phyloP scores from a whole-genome alignment of 2,329 filamentous ascomycete genomes.

The Colletotrichum tofieldiae region DNA sequence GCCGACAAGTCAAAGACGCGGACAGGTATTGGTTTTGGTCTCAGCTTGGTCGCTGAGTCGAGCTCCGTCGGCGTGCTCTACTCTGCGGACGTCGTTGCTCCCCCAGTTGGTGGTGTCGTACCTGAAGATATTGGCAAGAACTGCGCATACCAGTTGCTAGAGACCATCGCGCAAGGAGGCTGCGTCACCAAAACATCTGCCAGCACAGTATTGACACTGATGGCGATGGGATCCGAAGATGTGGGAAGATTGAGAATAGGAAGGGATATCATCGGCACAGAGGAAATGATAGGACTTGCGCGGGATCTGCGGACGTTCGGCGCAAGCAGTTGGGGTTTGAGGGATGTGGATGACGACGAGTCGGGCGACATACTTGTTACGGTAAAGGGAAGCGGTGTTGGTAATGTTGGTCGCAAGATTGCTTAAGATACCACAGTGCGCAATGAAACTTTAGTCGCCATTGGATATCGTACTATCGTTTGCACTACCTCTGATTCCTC shows the following conservation, averaged over 20 bases:
- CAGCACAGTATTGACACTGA: conserved; percentile 84
- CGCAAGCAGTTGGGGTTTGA: conserved; percentile 89
- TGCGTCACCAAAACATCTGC: conserved; percentile 83
- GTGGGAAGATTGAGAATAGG: conserved; percentile 89
- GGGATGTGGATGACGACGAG: conserved; percentile 78
- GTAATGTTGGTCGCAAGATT: conserved; percentile 95
- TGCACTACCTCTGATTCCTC: conserved; percentile 38
- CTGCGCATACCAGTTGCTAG: conserved; percentile 91
- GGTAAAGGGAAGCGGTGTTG: conserved; percentile 93
- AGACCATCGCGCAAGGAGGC: conserved; percentile 85
- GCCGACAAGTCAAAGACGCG: conserved; percentile 73
- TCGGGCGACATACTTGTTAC: conserved; percentile 86
- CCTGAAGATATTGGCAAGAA: conserved; percentile 92
- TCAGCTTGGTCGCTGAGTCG: conserved; percentile 94
- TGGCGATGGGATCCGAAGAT: conserved; percentile 99
- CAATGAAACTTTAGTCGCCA: conserved; percentile 41
- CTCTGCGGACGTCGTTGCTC: conserved; percentile 85
- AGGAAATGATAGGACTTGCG: conserved; percentile 84
- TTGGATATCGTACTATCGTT: conserved; percentile 22
- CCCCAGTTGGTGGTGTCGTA: conserved; percentile 83
- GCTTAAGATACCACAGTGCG: conserved; percentile 57
- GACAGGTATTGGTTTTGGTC: conserved; percentile 91
- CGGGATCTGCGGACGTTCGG: conserved; percentile 92
- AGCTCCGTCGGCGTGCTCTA: conserved; percentile 85
- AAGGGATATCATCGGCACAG: conserved; percentile 84